Percentiles rank a stretch among this genome's conserved stretches.
Evolutionary conservation across 441 rosid genomes (phyloP).

Genomic region (Eruca vesicaria): DNA sequence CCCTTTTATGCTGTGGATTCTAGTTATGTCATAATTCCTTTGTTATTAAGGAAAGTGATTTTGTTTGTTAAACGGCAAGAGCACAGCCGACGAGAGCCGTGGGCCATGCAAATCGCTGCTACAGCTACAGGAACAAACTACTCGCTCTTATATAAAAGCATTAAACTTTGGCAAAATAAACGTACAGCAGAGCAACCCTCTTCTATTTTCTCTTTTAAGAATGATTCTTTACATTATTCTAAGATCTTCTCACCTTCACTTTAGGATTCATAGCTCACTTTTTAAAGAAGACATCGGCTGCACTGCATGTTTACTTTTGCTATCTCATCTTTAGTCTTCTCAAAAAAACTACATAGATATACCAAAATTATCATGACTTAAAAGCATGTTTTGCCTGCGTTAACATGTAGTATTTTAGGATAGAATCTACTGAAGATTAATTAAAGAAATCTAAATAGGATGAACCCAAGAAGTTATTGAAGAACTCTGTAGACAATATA

Average conservation of each 20-base stretch:
- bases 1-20: constrained; percentile 34
- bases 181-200: constrained; percentile 39
- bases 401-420: not conserved
- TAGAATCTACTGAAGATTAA: not conserved
- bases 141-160: constrained; percentile 38
- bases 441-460: not conserved
- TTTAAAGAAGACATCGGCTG: constrained; percentile 40
- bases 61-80: constrained; percentile 35
- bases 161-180: constrained; percentile 37
- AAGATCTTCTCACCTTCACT: constrained; percentile 52
- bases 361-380: constrained; percentile 6
- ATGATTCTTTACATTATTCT: constrained; percentile 57
- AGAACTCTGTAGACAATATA: not conserved
- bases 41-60: constrained; percentile 68
- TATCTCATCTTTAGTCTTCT: constrained; percentile 25
- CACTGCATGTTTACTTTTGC: constrained; percentile 28
- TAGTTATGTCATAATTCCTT: constrained; percentile 54
- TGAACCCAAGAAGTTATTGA: not conserved
- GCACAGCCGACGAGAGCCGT: constrained; percentile 46
- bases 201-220: constrained; percentile 30
- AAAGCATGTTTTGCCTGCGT: not conserved
- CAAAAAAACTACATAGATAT: constrained; percentile 11
- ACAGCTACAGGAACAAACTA: constrained; percentile 48
- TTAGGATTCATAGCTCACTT: constrained; percentile 71
- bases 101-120: constrained; percentile 42